These are phyloP conservation scores for Staphylotrichum tortipilum DNA, from an alignment of 495 filamentous ascomycete species.

Conservation along the genomic window DNA sequence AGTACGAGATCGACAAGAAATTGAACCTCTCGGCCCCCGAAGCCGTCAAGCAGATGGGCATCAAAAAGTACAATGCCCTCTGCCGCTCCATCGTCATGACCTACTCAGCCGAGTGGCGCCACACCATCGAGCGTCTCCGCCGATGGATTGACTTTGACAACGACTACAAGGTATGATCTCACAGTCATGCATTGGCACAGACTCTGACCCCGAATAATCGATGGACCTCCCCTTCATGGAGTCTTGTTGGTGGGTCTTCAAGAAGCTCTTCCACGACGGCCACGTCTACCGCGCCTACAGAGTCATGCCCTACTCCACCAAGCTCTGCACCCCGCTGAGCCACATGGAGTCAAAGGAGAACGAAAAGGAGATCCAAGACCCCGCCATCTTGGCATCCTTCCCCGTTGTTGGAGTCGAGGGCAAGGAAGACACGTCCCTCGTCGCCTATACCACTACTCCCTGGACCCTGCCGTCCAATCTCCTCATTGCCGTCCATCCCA, in stretches of 20 bases:
- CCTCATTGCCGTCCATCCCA: conserved; percentile 67
- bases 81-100: conserved; percentile 87
- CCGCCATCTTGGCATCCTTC: conserved; percentile 74
- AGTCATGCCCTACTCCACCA: conserved; percentile 88
- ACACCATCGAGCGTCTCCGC: conserved; percentile 79
- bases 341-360: conserved; percentile 87
- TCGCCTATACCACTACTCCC: conserved; percentile 86
- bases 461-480: conserved; percentile 87
- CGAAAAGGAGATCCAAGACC: conserved; percentile 80
- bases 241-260: conserved; percentile 88
- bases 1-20: conserved; percentile 94
- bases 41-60: conserved; percentile 72
- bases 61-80: conserved; percentile 80
- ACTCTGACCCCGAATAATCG: conserved; percentile 23
- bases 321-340: conserved; percentile 71
- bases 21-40: conserved; percentile 73
- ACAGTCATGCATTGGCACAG: not conserved
- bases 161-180: conserved; percentile 67
- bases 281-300: conserved; percentile 73
- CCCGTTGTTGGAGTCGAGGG: conserved; percentile 63
- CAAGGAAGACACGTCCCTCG: conserved; percentile 55
- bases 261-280: conserved; percentile 72
- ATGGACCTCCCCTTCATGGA: conserved; percentile 88
- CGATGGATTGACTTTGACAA: conserved; percentile 96
- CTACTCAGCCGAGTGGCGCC: conserved; percentile 75